Conservation (phyloP, 2,329 filamentous ascomycete genomes). For the Ceratocystis cacaofunesta region DNA sequence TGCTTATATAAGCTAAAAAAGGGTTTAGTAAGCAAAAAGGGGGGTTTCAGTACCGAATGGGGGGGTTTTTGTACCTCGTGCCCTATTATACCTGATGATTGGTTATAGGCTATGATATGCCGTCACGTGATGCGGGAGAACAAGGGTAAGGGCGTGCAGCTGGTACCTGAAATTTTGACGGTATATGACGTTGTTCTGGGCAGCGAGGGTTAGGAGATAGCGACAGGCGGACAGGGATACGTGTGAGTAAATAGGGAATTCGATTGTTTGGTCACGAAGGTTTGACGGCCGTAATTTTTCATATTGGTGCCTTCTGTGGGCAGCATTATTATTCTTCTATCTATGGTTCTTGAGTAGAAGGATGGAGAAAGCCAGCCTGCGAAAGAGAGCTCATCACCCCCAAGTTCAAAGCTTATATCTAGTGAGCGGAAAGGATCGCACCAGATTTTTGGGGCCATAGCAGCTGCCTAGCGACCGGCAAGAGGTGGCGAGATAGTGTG, state of each 20-base stretch:
- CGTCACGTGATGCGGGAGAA: not conserved
- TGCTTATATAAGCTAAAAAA: too few relatives aligned
- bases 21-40: too few relatives aligned
- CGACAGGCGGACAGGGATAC: not conserved
- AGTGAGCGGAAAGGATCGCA: not conserved
- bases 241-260: not conserved
- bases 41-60: too few relatives aligned
- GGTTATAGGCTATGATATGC: not conserved
- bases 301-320: too few relatives aligned
- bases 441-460: not conserved
- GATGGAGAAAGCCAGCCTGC: too few relatives aligned
- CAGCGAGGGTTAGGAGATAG: not conserved
- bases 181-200: not conserved
- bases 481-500: fast-evolving
- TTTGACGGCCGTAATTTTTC: too few relatives aligned
- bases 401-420: not conserved
- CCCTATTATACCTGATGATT: not conserved
- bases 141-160: not conserved
- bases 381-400: too few relatives aligned
- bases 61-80: too few relatives aligned
- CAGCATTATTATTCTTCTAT: too few relatives aligned
- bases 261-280: too few relatives aligned
- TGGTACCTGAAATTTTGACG: not conserved
- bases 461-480: not conserved
- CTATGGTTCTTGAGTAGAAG: too few relatives aligned